phyloP scores from a whole-genome alignment of 1,284 basidiomycete genomes.

The Heterobasidion annosum region DNA sequence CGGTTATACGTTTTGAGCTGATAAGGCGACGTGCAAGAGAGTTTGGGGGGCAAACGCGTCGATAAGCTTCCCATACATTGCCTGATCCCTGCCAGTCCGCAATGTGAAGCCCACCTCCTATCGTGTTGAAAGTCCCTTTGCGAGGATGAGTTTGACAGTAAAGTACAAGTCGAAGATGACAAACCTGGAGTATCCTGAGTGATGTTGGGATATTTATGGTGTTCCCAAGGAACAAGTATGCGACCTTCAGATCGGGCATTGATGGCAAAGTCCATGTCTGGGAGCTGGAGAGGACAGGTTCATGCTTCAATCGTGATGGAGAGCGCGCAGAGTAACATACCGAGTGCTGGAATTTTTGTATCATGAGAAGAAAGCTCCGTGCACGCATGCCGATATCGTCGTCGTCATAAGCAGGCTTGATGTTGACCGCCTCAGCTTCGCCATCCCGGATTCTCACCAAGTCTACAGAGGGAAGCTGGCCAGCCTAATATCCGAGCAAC shows the following conservation, averaged over 20 bases:
- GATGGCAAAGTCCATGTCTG: slow-evolving; percentile 87
- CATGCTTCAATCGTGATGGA: background rate
- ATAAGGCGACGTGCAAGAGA: slow-evolving; percentile 77
- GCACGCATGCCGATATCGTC: slow-evolving; percentile 72
- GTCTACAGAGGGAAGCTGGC: slow-evolving; percentile 75
- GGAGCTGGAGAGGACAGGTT: slow-evolving; percentile 42
- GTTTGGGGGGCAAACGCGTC: slow-evolving; percentile 79
- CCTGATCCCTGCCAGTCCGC: slow-evolving; percentile 81
- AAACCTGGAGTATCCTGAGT: slow-evolving; percentile 51
- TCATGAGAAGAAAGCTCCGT: slow-evolving; percentile 65
- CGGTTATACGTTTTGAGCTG: slow-evolving; percentile 51
- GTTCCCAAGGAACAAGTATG: slow-evolving; percentile 84
- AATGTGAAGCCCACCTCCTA: slow-evolving; percentile 61
- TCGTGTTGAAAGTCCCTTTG: slow-evolving; percentile 47
- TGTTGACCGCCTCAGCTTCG: slow-evolving; percentile 48
- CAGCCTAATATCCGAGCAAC: slow-evolving; percentile 42
- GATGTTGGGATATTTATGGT: slow-evolving; percentile 58
- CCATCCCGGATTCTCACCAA: slow-evolving; percentile 71
- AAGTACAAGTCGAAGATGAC: slow-evolving; percentile 9
- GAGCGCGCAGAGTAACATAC: slow-evolving; percentile 26
- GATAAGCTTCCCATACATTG: slow-evolving; percentile 87
- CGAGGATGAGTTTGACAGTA: slow-evolving; percentile 8
- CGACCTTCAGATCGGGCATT: slow-evolving; percentile 90
- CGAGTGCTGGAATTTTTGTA: slow-evolving; percentile 60
- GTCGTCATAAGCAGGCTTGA: slow-evolving; percentile 52